These are phyloP conservation scores for Saraca asoca DNA, from an alignment of 331 rosid species.

Conservation along the genomic window DNA sequence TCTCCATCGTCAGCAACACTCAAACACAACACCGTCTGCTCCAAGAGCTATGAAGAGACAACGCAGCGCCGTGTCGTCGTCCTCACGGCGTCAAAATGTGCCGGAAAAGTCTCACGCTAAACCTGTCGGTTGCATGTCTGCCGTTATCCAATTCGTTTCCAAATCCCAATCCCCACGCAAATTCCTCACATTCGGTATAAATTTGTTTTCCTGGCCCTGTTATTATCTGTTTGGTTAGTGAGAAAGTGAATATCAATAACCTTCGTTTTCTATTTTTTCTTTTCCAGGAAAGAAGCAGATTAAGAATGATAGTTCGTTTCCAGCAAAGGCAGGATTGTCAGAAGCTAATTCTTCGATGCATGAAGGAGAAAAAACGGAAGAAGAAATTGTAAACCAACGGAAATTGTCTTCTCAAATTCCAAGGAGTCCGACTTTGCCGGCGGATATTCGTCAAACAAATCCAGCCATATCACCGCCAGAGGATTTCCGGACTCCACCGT, in stretches of 20 bases:
- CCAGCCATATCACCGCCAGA: no score
- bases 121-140: conserved; percentile 82
- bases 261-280: neutral
- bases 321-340: no score
- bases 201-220: neutral
- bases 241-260: neutral
- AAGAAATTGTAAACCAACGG: no score
- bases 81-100: conserved; percentile 59
- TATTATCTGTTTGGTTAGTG: neutral
- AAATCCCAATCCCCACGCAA: conserved; percentile 54
- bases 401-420: no score
- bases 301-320: conserved; percentile 34
- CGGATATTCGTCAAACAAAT: no score
- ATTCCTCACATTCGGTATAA: conserved; percentile 71
- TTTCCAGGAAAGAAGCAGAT: conserved; percentile 66
- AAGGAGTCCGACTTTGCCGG: no score
- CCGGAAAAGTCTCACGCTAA: conserved; percentile 54
- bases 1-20: no score
- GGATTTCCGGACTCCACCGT: no score
- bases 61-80: conserved; percentile 42
- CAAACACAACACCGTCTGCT: no score
- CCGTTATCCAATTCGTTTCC: conserved; percentile 66
- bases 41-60: conserved; percentile 68
- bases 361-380: no score
- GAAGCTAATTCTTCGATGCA: no score